Base-by-base conservation (phyloP, 2,329 filamentous ascomycete species). In the Chaetomiaceae sp. region DNA sequence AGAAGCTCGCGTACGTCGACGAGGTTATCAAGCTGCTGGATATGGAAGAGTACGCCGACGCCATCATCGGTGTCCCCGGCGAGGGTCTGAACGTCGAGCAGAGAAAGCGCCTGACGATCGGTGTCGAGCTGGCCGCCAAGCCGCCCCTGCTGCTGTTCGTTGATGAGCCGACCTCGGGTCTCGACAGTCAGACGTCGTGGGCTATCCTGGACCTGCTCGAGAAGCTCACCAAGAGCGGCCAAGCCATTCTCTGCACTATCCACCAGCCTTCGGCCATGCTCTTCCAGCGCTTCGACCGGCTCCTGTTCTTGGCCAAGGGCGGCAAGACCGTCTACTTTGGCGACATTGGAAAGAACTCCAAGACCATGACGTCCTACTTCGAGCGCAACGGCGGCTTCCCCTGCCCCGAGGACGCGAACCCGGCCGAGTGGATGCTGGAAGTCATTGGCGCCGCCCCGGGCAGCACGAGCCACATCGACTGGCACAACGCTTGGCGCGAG, bases 181-280 rank as follows among this genome's bases (percentile, higher is more conserved):
- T 96, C 17, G 92, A 96, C 69, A 89, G 83, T 63, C 90, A 96
- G 68, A 95, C 91, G 1, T 92, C 90, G 0, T 96, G 89, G 89
- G 87, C 89, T 57, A 96, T 96, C 65, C 78, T 90, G 40, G 85
- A 89, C 66, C 79, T 96, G 10, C 79, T 97, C 35, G 86, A 95
- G 69, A 96, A 95, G 70, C 77, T 96, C 30, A 89, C 89, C 61
- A 87, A 92, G 67, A 86, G 83, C 56, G 91, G 92, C 14, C 89
- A 95, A 66, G 91, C 92, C 45, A 89, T 96, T 68, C 82, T 96
- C n/a, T 96, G 90, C 72, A 96, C 92, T 0, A 96, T 96, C 55
- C 92, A 97, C 67, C 92, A 97, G 68, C 92, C 92, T n/a, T 95
- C 89, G 13, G 90, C 91, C 30, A 90, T 95, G 78, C 77, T 96